Conservation (phyloP, 352 stramenopile species). For the Phytophthora nicotianae region DNA sequence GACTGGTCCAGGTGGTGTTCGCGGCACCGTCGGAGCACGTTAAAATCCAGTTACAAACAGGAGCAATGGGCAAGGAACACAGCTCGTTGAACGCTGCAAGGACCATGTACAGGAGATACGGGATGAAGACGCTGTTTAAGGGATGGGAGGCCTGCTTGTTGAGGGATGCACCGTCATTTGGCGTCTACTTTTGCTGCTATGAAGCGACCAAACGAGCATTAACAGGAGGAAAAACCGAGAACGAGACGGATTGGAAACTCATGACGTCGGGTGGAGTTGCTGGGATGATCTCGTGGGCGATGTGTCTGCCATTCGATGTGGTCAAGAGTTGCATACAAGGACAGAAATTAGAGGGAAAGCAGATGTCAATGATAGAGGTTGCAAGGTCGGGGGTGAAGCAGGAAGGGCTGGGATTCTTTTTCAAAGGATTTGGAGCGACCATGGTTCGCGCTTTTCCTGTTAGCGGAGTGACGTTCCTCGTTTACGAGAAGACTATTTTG, state of each 20-base stretch:
- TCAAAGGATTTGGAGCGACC: constrained; percentile 76
- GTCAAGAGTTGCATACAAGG: constrained; percentile 90
- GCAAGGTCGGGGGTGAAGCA: constrained; percentile 43
- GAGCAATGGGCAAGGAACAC: constrained; percentile 46
- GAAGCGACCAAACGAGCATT: constrained; percentile 62
- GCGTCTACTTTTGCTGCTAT: constrained; percentile 80
- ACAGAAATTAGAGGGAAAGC: constrained; percentile 40
- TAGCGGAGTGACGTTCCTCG: constrained; percentile 80
- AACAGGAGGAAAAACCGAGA: constrained; percentile 46
- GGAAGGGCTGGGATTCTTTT: constrained; percentile 71
- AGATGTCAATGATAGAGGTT: constrained; percentile 47
- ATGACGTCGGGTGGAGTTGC: constrained; percentile 74
- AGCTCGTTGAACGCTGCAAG: constrained; percentile 57
- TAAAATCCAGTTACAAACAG: constrained; percentile 82
- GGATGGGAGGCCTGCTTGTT: constrained; percentile 68
- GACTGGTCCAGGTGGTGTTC: constrained; percentile 69
- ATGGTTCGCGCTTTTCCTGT: constrained; percentile 81
- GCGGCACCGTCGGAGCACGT: constrained; percentile 73
- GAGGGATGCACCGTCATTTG: constrained; percentile 76
- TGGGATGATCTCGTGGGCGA: constrained; percentile 74
- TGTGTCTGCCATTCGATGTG: constrained; percentile 85
- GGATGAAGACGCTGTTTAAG: constrained; percentile 56
- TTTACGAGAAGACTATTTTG: constrained; percentile 84
- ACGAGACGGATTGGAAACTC: constrained; percentile 66
- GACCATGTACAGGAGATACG: constrained; percentile 43